Base-by-base conservation (phyloP, 2,329 filamentous ascomycete genomes). In the Neurospora sp. region DNA sequence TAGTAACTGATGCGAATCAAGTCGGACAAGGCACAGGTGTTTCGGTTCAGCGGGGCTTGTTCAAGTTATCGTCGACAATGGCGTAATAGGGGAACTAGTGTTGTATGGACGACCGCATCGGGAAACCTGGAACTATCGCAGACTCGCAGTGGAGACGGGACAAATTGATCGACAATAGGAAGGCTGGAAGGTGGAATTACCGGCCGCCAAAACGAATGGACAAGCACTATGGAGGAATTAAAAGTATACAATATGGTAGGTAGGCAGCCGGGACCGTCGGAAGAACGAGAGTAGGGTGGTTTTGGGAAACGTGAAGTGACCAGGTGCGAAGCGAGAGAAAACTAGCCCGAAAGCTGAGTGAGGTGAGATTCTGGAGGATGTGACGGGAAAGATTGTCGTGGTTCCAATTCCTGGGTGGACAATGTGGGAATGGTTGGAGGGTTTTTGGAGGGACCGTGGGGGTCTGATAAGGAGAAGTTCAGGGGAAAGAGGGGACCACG, bases 311-410 rank as follows among this genome's bases (percentile, higher is more conserved):
- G 58, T 68, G 52, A 62, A 62, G 36, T 62, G 52, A 62, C 52
- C 52, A 62, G 52, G 23, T 62, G 52, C 52, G 71, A 62, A 75
- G 75, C 75, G 74, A 76, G 71, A 67, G 74, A 69, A 72, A 69
- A 72, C 72, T 73, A 71, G 71, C 69, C 70, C 69, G 67, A 72
- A 66, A 73, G 74, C 72, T 74, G 73, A 70, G 72, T 43, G 73
- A 70, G 72, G 39, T 72, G 71, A 62, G 52, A 62, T 62, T 62
- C 23, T 62, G 52, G 52, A 62, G 52, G 52, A 62, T n/a, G 52
- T n/a, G 52, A 62, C 52, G 28, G 52, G 52, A 62, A 36, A 62
- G 52, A 62, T 62, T 62, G 23, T 62, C 52, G 52, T 62, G 28
- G 28, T 36, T 62, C 15, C 52, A 62, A 62, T 33, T 62, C 23